Evolutionary conservation across 2,329 filamentous ascomycete species (phyloP), one percentile per base, ranked within the genome.

Genomic region (Aspergillus sojae): DNA sequence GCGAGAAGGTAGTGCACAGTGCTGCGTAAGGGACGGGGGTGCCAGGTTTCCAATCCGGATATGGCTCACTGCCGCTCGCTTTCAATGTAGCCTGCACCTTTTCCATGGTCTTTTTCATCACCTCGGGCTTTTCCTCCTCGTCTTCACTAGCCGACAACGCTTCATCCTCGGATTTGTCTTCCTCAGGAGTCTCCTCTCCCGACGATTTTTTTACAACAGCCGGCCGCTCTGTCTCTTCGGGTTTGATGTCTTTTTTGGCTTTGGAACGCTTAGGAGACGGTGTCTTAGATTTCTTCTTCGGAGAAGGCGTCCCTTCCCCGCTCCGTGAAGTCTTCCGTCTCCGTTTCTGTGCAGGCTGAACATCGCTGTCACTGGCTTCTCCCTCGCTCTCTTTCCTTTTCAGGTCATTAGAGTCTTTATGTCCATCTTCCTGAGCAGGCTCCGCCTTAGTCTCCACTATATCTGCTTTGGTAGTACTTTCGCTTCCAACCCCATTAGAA

Each of bases 11-110:
- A 12, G 89, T 93, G 78, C 95, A 98, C 9, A 99, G 85, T 14
- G 95, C 95, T 30, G 93, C 94, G 72, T 98, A 99, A 0, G 95
- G 95, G 1, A 97, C 94, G 12, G 94, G 92, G 55, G 91, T 86
- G 54, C 94, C 94, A 54, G 91, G 82, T 75, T 93, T 91, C 95
- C 95, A 99, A 78, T 99, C 94, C 0, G 94, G 94, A 78, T 94
- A 98, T n/a, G 91, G 89, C 72, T 96, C 91, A 68, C 93, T 91
- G 45, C 79, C 83, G 58, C 85, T 87, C 21, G 86, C 82, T 73
- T 89, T 89, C 63, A 97, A 81, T 55, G 89, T 91, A 10, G 88
- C 88, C 75, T 97, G 93, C 12, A 94, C 86, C 76, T 92, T 92
- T 77, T 94, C 87, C 52, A 92, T 88, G 54, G 88, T 89, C 78